Evolutionary conservation across 2,329 filamentous ascomycete species (phyloP).

Genomic region (Aspergillus sergii): DNA sequence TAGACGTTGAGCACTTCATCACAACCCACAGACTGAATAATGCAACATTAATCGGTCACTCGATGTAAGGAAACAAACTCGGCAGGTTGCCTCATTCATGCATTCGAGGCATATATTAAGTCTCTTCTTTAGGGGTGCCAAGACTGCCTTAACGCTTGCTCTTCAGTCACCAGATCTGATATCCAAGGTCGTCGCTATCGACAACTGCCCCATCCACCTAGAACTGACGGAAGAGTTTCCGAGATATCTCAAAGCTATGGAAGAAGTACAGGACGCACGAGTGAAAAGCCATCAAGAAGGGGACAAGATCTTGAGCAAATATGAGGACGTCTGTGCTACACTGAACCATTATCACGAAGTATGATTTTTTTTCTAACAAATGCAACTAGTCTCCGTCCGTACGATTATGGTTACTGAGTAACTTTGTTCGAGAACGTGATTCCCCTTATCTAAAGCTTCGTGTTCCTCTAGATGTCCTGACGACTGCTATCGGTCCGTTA

Average conservation of each 20-base stretch:
- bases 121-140: constrained; percentile 9
- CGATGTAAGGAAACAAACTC: constrained; percentile 5
- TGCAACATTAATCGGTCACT: constrained; percentile 12
- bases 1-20: constrained; percentile 26
- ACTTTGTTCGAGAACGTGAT: constrained; percentile 5
- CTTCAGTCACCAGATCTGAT: constrained; percentile 22
- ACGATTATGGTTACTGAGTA: constrained; percentile 11
- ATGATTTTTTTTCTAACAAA: background rate
- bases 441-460: background rate
- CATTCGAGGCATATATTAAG: background rate
- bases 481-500: constrained; percentile 1
- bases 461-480: constrained; percentile 5
- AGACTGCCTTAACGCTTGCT: constrained; percentile 26
- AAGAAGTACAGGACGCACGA: background rate
- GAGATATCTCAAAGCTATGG: constrained; percentile 56
- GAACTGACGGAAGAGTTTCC: constrained; percentile 21
- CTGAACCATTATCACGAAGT: background rate
- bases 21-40: constrained; percentile 15
- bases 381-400: constrained; percentile 1
- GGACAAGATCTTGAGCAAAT: constrained; percentile 3
- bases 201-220: constrained; percentile 25
- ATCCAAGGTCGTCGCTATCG: constrained; percentile 25
- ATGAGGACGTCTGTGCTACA: background rate
- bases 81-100: background rate
- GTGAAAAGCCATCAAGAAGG: constrained; percentile 7